Base-by-base conservation (phyloP, 805 yeast species). In the Candida montana region DNA sequence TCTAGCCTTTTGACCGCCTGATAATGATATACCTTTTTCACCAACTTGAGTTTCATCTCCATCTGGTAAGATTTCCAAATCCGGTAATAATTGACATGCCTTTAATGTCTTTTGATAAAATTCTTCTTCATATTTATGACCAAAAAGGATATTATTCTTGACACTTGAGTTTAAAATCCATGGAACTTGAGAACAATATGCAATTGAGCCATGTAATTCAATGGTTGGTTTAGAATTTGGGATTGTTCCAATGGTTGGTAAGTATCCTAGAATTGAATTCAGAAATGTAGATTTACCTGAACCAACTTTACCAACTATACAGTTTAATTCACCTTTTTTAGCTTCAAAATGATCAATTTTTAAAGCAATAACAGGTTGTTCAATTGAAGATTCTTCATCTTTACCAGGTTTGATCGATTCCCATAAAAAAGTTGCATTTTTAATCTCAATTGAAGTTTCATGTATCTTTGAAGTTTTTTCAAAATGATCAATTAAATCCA, bases 1-100 rank as follows among this genome's bases (percentile, higher is more conserved):
- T 61, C 99, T 80, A 0, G 99, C 98, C 71, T 93, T 93, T 63
- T 93, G 99, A 34, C 99, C 99, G 39, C 99, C 99, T 32, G 96
- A 86, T 37, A 93, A 71, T 12, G 97, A 87, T 39, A 93, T 90
- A 49, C 99, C 99, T 61, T 91, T 88, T 66, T 93, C 99, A 48
- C 99, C 83, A 44, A 93, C 98, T 53, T 85, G 78, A 6, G 99
- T 93, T 39, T 71, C 72, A 60, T 93, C 98, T 41, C 96, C 96
- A 56, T 87, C 85, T 2, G 96, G 88, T 45, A 93, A 72, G 24
- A 81, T 77, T 24, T 74, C 77, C 47, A 93, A 68, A 66, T 93
- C 99, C 21, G 79, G 79, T 11, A 72, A 64, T 52, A 93, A 73
- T 12, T 95, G 96, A 70, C 99, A 93, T 0, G 96, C 96, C 40